phyloP scores from a whole-genome alignment of 208 protist genomes.

The Crithidia expoeki region DNA sequence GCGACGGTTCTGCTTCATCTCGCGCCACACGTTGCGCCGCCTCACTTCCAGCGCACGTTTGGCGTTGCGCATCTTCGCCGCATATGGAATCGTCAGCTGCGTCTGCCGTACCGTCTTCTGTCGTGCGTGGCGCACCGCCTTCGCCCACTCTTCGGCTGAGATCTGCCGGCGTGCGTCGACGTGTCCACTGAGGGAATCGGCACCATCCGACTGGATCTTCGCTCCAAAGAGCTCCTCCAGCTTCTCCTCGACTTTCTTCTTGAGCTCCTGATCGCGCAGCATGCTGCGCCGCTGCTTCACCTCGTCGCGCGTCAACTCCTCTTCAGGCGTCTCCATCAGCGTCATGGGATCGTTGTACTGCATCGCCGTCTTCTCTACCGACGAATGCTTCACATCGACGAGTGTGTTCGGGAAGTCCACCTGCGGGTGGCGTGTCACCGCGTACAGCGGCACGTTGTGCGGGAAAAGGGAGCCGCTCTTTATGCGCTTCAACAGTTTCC shows the following conservation, averaged over 20 bases:
- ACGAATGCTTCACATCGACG: slow-evolving; percentile 61
- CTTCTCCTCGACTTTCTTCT: slow-evolving; percentile 70
- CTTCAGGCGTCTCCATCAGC: slow-evolving; percentile 47
- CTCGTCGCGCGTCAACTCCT: slow-evolving; percentile 73
- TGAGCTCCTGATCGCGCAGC: slow-evolving; percentile 49
- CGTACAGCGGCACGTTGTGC: slow-evolving; percentile 80
- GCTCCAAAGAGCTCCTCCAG: slow-evolving; percentile 76
- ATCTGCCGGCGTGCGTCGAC: slow-evolving; percentile 76
- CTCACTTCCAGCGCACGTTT: slow-evolving; percentile 46
- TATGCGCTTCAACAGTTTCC: slow-evolving; percentile 79
- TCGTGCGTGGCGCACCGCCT: slow-evolving; percentile 71
- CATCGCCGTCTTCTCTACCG: slow-evolving; percentile 89
- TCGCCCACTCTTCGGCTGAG: slow-evolving; percentile 77
- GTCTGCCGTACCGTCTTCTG: slow-evolving; percentile 71
- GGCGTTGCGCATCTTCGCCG: slow-evolving; percentile 61
- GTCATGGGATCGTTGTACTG: slow-evolving; percentile 79
- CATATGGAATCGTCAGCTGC: slow-evolving; percentile 71
- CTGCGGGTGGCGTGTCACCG: slow-evolving; percentile 76
- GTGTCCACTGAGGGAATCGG: slow-evolving; percentile 35
- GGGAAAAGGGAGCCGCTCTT: slow-evolving; percentile 80
- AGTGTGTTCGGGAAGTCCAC: slow-evolving; percentile 86
- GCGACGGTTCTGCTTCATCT: slow-evolving; percentile 67
- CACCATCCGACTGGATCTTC: slow-evolving; percentile 30
- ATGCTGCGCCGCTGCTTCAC: slow-evolving; percentile 42
- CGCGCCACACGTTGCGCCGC: slow-evolving; percentile 47